Evolutionary conservation across 495 filamentous ascomycete species (phyloP).

Genomic region (Neurospora sp.): DNA sequence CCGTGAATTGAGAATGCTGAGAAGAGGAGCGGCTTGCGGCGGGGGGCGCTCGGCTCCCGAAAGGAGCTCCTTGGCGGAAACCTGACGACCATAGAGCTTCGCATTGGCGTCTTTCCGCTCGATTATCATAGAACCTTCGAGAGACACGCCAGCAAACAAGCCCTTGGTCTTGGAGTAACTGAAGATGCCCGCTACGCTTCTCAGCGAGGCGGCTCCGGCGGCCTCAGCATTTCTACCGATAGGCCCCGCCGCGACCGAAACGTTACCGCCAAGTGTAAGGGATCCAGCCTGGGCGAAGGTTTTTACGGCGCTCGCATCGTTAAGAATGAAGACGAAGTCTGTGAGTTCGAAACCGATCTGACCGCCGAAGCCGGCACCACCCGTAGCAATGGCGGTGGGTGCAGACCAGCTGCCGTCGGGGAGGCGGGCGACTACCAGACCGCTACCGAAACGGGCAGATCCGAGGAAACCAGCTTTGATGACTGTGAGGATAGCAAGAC

Average conservation of each 20-base stretch:
- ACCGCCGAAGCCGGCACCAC: slow-evolving; percentile 87
- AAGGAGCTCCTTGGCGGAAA: slow-evolving; percentile 75
- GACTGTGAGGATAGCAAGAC: slow-evolving; percentile 88
- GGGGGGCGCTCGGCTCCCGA: slow-evolving; percentile 68
- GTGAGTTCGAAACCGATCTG: slow-evolving; percentile 97
- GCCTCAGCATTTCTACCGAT: slow-evolving; percentile 93
- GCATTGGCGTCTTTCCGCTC: slow-evolving; percentile 95
- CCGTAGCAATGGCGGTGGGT: slow-evolving; percentile 81
- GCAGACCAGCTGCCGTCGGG: slow-evolving; percentile 89
- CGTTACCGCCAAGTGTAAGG: slow-evolving; percentile 89
- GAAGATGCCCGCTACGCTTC: slow-evolving; percentile 85
- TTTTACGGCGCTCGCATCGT: slow-evolving; percentile 82
- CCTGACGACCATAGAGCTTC: slow-evolving; percentile 77
- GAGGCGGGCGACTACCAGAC: slow-evolving; percentile 88
- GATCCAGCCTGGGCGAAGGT: slow-evolving; percentile 90
- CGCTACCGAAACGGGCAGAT: slow-evolving; percentile 84
- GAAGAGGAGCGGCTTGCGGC: slow-evolving; percentile 69
- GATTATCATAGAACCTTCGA: slow-evolving; percentile 84
- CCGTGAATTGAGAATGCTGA: slow-evolving; percentile 72
- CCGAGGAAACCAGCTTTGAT: slow-evolving; percentile 95
- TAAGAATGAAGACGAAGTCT: slow-evolving; percentile 98
- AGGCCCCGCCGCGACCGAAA: slow-evolving; percentile 89
- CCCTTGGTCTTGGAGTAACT: slow-evolving; percentile 97
- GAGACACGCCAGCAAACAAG: slow-evolving; percentile 86
- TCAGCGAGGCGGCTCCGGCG: slow-evolving; percentile 84